A percentile compares a stretch with the other conserved stretches of the same genome.
These are phyloP conservation scores for Botrytis cinerea DNA, from an alignment of 2,329 filamentous ascomycete genomes.

Conservation along the genomic window DNA sequence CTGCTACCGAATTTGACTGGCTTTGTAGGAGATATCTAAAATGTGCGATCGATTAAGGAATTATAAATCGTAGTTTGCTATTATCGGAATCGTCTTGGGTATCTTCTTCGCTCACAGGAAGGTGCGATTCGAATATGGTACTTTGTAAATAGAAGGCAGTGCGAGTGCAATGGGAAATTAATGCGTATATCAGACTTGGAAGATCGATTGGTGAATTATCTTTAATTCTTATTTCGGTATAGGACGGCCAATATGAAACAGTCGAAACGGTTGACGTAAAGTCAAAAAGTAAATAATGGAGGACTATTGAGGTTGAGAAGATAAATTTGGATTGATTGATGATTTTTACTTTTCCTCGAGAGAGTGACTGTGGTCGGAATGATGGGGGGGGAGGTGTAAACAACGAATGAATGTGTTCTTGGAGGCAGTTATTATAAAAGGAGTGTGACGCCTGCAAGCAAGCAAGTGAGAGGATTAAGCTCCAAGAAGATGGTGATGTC, in stretches of 20 bases:
- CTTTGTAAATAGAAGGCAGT: background rate
- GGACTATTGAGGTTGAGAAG: background rate
- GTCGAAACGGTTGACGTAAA: background rate
- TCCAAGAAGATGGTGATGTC: constrained; percentile 26
- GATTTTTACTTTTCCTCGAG: constrained; percentile 27
- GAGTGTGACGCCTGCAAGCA: constrained; percentile 61
- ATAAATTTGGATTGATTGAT: background rate
- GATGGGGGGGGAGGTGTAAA: background rate
- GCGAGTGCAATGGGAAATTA: constrained; percentile 8
- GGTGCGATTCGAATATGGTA: constrained; percentile 27
- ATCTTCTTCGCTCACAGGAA: constrained; percentile 24
- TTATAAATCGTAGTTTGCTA: constrained; percentile 11
- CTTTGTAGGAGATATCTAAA: background rate
- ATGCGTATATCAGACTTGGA: background rate
- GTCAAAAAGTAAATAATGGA: background rate
- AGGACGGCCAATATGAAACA: background rate
- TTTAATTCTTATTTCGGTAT: constrained; percentile 6
- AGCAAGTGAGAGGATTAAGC: constrained; percentile 44
- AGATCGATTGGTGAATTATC: constrained; percentile 11
- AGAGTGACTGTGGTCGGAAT: constrained; percentile 43
- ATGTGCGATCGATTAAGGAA: constrained; percentile 2
- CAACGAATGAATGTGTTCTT: constrained; percentile 46
- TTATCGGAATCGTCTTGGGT: constrained; percentile 6
- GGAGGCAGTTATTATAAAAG: constrained; percentile 43
- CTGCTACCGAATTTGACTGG: constrained; percentile 23